Percentiles rank a stretch among this genome's conserved stretches.
Evolutionary conservation across 1,139 yeast species (phyloP).

Genomic region (Pichia sp.): DNA sequence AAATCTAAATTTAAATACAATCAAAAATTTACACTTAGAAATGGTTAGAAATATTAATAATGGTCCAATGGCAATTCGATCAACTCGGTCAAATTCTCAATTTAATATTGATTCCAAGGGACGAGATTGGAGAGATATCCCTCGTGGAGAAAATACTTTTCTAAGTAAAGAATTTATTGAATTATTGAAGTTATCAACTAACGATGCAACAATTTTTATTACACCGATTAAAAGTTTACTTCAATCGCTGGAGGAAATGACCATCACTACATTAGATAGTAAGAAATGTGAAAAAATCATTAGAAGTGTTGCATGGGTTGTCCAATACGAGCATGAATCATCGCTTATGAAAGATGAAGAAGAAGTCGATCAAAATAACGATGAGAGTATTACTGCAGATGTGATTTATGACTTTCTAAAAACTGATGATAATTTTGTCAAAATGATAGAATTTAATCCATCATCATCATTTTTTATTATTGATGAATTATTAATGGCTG

Average conservation of each 20-base stretch:
- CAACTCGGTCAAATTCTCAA: conserved; percentile 31
- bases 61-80: conserved; percentile 34
- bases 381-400: conserved; percentile 40
- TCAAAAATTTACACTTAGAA: conserved; percentile 7
- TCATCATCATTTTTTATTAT: conserved; percentile 47
- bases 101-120: conserved; percentile 53
- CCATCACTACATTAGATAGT: conserved; percentile 28
- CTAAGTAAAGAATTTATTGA: conserved; percentile 23
- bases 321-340: conserved; percentile 34
- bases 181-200: conserved; percentile 20
- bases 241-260: conserved; percentile 32
- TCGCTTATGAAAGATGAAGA: conserved; percentile 20
- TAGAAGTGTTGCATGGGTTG: conserved; percentile 47
- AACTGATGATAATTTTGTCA: conserved; percentile 37
- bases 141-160: conserved; percentile 48
- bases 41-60: conserved; percentile 8
- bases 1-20: conserved; percentile 1
- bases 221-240: conserved; percentile 30
- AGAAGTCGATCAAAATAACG: conserved; percentile 17
- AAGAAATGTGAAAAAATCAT: conserved; percentile 38
- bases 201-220: conserved; percentile 23
- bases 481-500: conserved; percentile 65
- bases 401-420: conserved; percentile 43
- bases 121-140: conserved; percentile 65
- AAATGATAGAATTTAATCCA: conserved; percentile 36